Base-by-base conservation (phyloP, 352 stramenopile species). In the Phytopythium litorale region DNA sequence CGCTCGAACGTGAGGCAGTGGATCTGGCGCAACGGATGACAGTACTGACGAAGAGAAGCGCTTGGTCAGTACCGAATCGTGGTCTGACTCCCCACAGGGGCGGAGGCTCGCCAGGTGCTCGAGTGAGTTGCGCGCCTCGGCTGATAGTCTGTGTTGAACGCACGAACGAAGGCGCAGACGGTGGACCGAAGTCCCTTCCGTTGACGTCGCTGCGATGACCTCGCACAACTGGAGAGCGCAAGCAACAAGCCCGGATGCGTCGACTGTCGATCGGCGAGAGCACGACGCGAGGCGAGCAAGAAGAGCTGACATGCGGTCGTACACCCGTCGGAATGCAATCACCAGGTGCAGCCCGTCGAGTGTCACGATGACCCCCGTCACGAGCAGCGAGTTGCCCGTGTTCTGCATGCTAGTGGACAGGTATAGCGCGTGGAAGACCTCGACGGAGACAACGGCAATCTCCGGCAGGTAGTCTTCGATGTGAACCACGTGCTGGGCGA, bases 361-460 rank as follows among this genome's bases (percentile, higher is more conserved):
- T 37, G 45, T 42, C 28, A 69, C 40, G 37, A 65, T 56, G 19
- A 58, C 11, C n/a, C 58, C 28, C 21, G 52, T 53, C 15, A 51
- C 38, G 25, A 60, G 43, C 13, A 38, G 23, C 28, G 49, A 60
- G 21, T 60, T 60, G 6, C 21, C 57, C 12, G 42, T 56, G 25
- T 70, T 67, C 35, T 63, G 43, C 57, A 63, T 63, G 43, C 33
- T 40, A 6, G 43, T 63, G 6, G 57, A 56, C 32, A 63, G 30
- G 30, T 63, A 63, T 13, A 63, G 19, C 58, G 58, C 58, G 32
- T 63, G 42, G 49, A 57, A 63, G 12, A 63, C 58, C 49, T 63
- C 58, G 21, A 57, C 45, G 2, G 58, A 60, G 2, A 60, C 18
- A 6, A 60, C 40, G 7, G 55, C 45, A 19, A 60, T 53, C 40